phyloP scores from a whole-genome alignment of 2,329 filamentous ascomycete species.

The Hypoxylon sp. region DNA sequence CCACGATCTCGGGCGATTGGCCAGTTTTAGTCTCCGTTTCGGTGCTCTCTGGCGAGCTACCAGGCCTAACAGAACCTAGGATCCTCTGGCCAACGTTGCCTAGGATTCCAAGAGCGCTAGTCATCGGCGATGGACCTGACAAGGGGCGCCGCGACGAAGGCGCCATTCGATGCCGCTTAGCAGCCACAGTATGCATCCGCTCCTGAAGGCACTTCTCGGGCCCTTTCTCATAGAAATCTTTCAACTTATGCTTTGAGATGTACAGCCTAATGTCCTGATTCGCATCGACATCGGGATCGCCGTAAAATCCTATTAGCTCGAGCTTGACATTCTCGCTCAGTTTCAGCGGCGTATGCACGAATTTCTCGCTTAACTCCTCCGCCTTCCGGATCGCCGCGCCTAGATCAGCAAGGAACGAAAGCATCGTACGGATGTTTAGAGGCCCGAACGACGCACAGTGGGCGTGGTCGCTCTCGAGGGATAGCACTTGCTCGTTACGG shows the following conservation, averaged over 20 bases:
- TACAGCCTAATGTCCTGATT: slow-evolving; percentile 64
- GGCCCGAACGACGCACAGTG: slow-evolving; percentile 69
- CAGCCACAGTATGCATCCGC: slow-evolving; percentile 59
- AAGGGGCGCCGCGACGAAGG: slow-evolving; percentile 28
- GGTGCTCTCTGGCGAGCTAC: slow-evolving; percentile 30
- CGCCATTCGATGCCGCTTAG: slow-evolving; percentile 43
- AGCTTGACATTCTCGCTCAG: slow-evolving; percentile 69
- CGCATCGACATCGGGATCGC: slow-evolving; percentile 61
- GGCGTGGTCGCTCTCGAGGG: slow-evolving; percentile 69
- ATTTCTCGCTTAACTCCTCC: slow-evolving; percentile 53
- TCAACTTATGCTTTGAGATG: slow-evolving; percentile 65
- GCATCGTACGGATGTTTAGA: slow-evolving; percentile 64
- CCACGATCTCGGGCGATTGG: slow-evolving; percentile 57
- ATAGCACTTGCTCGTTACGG: slow-evolving; percentile 66
- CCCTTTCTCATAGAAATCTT: slow-evolving; percentile 69
- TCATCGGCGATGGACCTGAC: slow-evolving; percentile 24
- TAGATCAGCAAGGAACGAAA: slow-evolving; percentile 58
- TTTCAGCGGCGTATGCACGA: slow-evolving; percentile 62
- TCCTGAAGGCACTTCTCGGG: slow-evolving; percentile 69
- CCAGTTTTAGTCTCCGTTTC: slow-evolving; percentile 31
- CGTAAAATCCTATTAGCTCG: slow-evolving; percentile 73
- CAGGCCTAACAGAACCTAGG: slow-evolving; percentile 42
- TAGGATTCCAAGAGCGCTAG: slow-evolving; percentile 48
- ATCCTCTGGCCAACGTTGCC: slow-evolving; percentile 52
- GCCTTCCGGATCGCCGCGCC: slow-evolving; percentile 58